phyloP scores from a whole-genome alignment of 129 eudicot genomes.

The Silybum marianum region DNA sequence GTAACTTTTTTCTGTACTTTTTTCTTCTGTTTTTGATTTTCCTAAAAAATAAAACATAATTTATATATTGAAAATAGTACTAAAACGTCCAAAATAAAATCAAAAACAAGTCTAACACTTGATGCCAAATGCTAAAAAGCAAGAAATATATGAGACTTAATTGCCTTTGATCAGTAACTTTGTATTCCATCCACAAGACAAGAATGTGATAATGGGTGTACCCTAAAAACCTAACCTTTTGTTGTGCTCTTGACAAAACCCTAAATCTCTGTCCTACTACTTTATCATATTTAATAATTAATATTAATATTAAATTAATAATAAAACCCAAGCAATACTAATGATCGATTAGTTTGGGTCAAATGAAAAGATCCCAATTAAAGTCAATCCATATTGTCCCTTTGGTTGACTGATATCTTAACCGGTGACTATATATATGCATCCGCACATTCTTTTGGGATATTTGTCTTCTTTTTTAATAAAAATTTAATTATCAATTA shows the following conservation, averaged over 20 bases:
- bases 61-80: not conserved
- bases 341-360: not conserved
- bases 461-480: not conserved
- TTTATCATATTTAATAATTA: not conserved
- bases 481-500: not conserved
- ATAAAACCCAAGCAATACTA: too few species aligned
- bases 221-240: slow-evolving; percentile 13
- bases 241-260: not conserved
- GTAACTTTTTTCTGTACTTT: too few species aligned
- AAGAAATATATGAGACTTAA: not conserved
- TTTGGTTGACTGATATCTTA: not conserved
- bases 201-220: not conserved
- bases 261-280: not conserved
- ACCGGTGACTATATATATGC: too few species aligned
- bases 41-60: not conserved
- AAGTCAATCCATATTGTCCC: not conserved
- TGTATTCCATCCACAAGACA: slow-evolving; percentile 2
- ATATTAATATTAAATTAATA: not conserved
- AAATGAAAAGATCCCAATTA: not conserved
- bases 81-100: not conserved
- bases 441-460: not conserved
- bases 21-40: not conserved
- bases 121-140: not conserved
- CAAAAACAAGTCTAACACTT: not conserved
- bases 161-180: not conserved